These are phyloP conservation scores for Trichosporon faecale DNA, from an alignment of 1,284 basidiomycete genomes.

Conservation along the genomic window DNA sequence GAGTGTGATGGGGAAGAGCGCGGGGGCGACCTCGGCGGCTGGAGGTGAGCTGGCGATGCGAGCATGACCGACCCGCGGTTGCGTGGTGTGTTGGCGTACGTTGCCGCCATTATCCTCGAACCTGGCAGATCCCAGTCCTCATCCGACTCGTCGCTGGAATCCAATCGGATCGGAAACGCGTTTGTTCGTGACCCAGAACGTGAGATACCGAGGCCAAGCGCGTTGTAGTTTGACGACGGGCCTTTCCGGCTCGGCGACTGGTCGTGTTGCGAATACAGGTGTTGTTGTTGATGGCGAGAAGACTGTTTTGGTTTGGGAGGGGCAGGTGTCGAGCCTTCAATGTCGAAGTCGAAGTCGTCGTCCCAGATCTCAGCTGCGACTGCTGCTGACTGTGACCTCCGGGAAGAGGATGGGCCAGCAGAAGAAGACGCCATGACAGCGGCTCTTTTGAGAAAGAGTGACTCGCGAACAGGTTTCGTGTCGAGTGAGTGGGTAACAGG, in stretches of 20 bases:
- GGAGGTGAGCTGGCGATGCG: constrained; percentile 9
- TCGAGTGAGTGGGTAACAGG: not conserved
- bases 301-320: not conserved
- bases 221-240: not conserved
- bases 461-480: constrained; percentile 5
- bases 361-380: constrained; percentile 44
- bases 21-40: constrained; percentile 17
- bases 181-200: not conserved
- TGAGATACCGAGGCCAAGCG: not conserved
- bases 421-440: constrained; percentile 4
- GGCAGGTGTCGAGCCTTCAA: constrained; percentile 22
- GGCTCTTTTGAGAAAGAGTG: constrained; percentile 2
- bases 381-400: constrained; percentile 23
- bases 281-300: not conserved
- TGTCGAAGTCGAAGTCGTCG: constrained; percentile 50
- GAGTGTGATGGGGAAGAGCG: constrained; percentile 15
- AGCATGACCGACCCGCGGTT: not conserved
- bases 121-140: constrained; percentile 27
- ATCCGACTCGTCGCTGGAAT: constrained; percentile 23
- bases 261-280: not conserved
- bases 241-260: constrained; percentile 16
- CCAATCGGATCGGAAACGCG: constrained; percentile 8
- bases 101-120: constrained; percentile 12
- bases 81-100: not conserved
- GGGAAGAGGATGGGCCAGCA: constrained; percentile 14